phyloP scores from a whole-genome alignment of 1,139 yeast species.

The Yamadazyma mexicana region DNA sequence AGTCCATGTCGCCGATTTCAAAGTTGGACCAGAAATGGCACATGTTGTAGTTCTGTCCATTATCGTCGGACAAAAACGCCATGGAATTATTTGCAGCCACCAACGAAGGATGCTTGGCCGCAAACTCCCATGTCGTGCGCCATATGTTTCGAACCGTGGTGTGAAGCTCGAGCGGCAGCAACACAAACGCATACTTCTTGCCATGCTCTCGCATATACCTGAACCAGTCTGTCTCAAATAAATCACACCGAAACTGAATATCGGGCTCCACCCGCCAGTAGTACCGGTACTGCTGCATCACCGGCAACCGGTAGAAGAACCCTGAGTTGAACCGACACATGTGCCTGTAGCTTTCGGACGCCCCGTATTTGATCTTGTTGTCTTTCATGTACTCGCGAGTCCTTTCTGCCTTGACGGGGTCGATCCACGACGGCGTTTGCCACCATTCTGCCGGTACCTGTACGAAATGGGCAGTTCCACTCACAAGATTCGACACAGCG shows the following conservation, averaged over 20 bases:
- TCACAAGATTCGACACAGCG: conserved; percentile 21
- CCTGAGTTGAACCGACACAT: conserved; percentile 43
- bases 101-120: conserved; percentile 5
- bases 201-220: conserved; percentile 49
- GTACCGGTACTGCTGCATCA: conserved; percentile 49
- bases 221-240: conserved; percentile 55
- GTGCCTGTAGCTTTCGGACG: conserved; percentile 33
- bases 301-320: conserved; percentile 25
- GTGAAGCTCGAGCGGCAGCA: conserved; percentile 38
- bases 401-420: conserved; percentile 21
- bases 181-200: conserved; percentile 28
- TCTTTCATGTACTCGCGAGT: conserved; percentile 9
- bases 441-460: conserved; percentile 29
- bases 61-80: conserved; percentile 21
- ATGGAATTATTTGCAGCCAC: conserved; percentile 10
- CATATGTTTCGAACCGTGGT: conserved; percentile 25
- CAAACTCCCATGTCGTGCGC: conserved; percentile 21
- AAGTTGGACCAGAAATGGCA: conserved; percentile 45
- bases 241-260: conserved; percentile 54
- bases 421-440: conserved; percentile 32
- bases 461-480: conserved; percentile 30
- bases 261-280: conserved; percentile 73
- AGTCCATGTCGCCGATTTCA: conserved; percentile 32
- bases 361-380: conserved; percentile 25
- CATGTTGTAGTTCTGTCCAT: conserved; percentile 26